Evolutionary conservation across 75 land plant genomes (phyloP), one percentile per base, ranked within the genome.

Genomic region (Picea sitchensis): DNA sequence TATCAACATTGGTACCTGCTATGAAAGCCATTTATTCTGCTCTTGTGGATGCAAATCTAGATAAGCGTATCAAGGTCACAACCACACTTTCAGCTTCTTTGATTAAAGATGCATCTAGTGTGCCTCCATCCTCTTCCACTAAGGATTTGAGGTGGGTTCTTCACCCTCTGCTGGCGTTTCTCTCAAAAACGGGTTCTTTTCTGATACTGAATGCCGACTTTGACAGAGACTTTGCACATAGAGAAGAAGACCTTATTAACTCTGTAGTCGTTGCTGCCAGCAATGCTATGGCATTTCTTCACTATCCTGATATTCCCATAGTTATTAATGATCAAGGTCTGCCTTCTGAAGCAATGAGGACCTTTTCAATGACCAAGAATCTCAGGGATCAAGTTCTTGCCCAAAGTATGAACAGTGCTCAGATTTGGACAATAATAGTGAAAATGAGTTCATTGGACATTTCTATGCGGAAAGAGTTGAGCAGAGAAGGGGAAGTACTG

Each of bases 1-100:
- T 51, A 51, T 38, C 3, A 51, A 21, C 54, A 47, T 21, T 73
- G 58, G 58, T 73, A 44, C 51, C 75, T 5, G 9, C 26, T 26
- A 47, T 73, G 57, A 73, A n/a, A 23, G 75, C 75, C 75, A 73
- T 73, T 23, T 9, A 73, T 23, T 44, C 57, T 51, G 75, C 75
- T 51, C 58, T 73, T 13, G 41, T n/a, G 18, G 58, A 44, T 12
- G 15, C n/a, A 73, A 73, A 21, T n/a, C 58, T 73, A 47, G 75
- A 73, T 20, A 44, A 73, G 2, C 58, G 20, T 47, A 51, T 73
- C 75, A 73, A 73, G 75, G 15, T 73, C 30, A 51, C 58, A 13
- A 11, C 75, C 38, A n/a, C 58, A 17, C 75, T 73, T 44, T 51
- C 75, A 73, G 51, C 58, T 31, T 21, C 54, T 51, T 23, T 21